Evolutionary conservation across 2,329 filamentous ascomycete species (phyloP).

Genomic region (Chaetomium olivaceum): DNA sequence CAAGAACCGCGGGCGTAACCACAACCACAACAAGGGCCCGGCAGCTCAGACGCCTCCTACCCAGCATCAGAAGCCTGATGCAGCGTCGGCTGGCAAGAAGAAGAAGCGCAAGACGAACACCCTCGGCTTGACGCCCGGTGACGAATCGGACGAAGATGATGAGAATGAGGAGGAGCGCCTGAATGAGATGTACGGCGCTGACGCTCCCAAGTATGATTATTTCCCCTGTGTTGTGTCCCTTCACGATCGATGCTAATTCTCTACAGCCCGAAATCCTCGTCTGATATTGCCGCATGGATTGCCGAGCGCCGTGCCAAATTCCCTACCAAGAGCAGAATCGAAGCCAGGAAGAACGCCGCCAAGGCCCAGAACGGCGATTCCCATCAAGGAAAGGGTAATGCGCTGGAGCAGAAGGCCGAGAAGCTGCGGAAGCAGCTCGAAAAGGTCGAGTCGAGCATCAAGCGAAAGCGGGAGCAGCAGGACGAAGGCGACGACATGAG

Average conservation of each 20-base stretch:
- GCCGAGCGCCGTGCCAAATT: slow-evolving; percentile 77
- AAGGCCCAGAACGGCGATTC: slow-evolving; percentile 48
- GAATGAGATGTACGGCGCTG: slow-evolving; percentile 55
- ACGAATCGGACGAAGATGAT: slow-evolving; percentile 67
- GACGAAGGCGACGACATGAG: slow-evolving; percentile 68
- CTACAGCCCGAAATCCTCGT: slow-evolving; percentile 45
- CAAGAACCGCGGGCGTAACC: slow-evolving; percentile 42
- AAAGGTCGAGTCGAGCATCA: slow-evolving; percentile 69
- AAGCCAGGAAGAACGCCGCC: slow-evolving; percentile 59
- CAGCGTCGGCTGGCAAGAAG: slow-evolving; percentile 57
- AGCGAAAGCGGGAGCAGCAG: slow-evolving; percentile 67
- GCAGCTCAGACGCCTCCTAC: slow-evolving; percentile 33
- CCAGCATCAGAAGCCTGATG: slow-evolving; percentile 54
- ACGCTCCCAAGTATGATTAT: slow-evolving; percentile 55
- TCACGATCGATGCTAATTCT: background rate
- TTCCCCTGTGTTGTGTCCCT: slow-evolving; percentile 15
- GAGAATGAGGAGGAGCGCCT: slow-evolving; percentile 68
- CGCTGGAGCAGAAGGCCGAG: slow-evolving; percentile 57
- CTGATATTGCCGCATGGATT: slow-evolving; percentile 78
- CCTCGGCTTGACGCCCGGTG: slow-evolving; percentile 68
- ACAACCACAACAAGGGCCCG: slow-evolving; percentile 35
- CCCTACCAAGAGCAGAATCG: slow-evolving; percentile 72
- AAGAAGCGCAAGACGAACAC: slow-evolving; percentile 73
- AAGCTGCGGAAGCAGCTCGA: slow-evolving; percentile 64
- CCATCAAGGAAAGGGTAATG: slow-evolving; percentile 57